Conservation (phyloP, 129 eudicot genomes). For the Tagetes erecta region DNA sequence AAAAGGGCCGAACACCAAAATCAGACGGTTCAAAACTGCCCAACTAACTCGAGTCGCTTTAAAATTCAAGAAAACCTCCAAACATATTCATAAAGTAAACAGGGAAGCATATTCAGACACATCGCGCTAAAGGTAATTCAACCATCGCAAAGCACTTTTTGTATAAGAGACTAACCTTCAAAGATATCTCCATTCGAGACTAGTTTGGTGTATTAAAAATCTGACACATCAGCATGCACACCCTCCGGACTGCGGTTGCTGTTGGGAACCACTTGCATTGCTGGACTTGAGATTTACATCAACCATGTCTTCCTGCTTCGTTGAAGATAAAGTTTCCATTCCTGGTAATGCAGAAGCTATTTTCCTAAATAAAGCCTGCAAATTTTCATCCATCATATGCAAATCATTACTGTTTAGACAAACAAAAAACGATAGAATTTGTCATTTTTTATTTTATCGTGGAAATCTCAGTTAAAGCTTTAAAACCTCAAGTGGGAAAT, state of each 20-base stretch:
- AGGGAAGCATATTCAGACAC: constrained; percentile 2
- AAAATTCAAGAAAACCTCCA: constrained; percentile 8
- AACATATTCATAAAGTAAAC: not conserved
- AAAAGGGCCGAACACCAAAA: not conserved
- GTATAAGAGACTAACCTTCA: constrained; percentile 22
- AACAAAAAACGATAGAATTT: not conserved
- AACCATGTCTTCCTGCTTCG: constrained; percentile 90
- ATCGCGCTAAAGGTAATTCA: constrained; percentile 15
- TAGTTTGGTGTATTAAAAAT: constrained; percentile 6
- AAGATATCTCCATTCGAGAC: constrained; percentile 16
- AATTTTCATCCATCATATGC: not conserved
- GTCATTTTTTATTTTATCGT: not conserved
- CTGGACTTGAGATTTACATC: constrained; percentile 76
- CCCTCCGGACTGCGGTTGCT: constrained; percentile 67
- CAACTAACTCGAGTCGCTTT: not conserved
- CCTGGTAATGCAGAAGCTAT: constrained; percentile 89
- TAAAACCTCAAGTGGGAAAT: not conserved
- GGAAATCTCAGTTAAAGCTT: not conserved
- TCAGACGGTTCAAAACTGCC: constrained; percentile 1
- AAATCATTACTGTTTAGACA: not conserved
- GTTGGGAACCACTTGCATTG: constrained; percentile 59
- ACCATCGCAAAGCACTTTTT: constrained; percentile 7
- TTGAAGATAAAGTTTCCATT: constrained; percentile 73
- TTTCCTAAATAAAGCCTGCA: constrained; percentile 72
- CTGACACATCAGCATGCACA: constrained; percentile 54